Conservation (phyloP, 768 basidiomycete genomes). For the Collybia sordida region DNA sequence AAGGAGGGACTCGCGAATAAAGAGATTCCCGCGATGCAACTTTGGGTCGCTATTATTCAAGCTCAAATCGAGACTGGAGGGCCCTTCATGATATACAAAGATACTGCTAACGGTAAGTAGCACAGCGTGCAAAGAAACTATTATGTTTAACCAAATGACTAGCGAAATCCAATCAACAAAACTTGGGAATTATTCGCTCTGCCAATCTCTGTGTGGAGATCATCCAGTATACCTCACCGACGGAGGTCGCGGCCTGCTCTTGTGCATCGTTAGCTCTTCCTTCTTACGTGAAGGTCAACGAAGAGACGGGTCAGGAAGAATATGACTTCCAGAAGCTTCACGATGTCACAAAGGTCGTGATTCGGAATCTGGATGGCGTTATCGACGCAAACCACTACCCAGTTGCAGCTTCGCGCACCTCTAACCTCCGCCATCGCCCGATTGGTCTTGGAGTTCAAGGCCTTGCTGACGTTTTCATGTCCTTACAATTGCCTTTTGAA, state of each 20-base stretch:
- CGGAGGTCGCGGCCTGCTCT: conserved; percentile 97
- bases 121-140: neutral
- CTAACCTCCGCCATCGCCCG: conserved; percentile 96
- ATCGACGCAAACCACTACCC: conserved; percentile 97
- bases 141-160: conserved; percentile 1
- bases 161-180: conserved; percentile 98
- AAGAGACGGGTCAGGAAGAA: too few relatives aligned
- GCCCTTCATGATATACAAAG: conserved; percentile 99
- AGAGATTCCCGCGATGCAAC: conserved; percentile 89
- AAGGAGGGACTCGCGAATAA: conserved; percentile 85
- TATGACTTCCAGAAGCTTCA: conserved; percentile 97
- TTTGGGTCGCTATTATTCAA: conserved; percentile 97
- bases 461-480: conserved; percentile 99
- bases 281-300: conserved; percentile 83
- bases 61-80: conserved; percentile 97
- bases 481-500: conserved; percentile 93
- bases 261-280: conserved; percentile 96
- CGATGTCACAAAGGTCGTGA: conserved; percentile 89
- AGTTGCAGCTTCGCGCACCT: conserved; percentile 82
- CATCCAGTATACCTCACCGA: conserved; percentile 96
- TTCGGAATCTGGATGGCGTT: conserved; percentile 90
- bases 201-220: conserved; percentile 99
- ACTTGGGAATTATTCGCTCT: conserved; percentile 97
- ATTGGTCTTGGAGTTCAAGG: conserved; percentile 98
- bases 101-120: conserved; percentile 81